Evolutionary conservation across 805 yeast species (phyloP).

Genomic region (Debaryomyces hansenii): DNA sequence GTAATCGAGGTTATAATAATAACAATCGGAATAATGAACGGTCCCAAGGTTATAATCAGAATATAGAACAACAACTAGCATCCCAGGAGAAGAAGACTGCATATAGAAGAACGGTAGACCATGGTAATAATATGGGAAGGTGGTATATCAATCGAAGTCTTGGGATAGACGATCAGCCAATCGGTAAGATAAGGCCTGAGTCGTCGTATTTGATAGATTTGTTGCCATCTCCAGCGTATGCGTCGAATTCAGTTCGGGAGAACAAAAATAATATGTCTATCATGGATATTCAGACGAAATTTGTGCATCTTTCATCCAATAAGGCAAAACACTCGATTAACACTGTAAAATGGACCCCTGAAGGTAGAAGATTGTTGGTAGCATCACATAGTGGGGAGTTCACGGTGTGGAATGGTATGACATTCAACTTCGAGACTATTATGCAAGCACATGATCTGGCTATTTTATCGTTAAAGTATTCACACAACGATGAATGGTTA

Average conservation of each 20-base stretch:
- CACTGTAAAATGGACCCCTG: conserved; percentile 95
- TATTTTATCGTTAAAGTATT: conserved; percentile 73
- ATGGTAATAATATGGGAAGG: conserved; percentile 71
- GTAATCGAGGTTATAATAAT: conserved; percentile 1
- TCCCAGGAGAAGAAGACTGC: conserved; percentile 52
- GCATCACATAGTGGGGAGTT: conserved; percentile 94
- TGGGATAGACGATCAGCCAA: conserved; percentile 40
- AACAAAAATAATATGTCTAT: conserved; percentile 41
- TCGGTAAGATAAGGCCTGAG: conserved; percentile 66
- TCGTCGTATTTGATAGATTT: conserved; percentile 62
- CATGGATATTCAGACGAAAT: conserved; percentile 71
- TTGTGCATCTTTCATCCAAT: conserved; percentile 87
- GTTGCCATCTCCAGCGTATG: conserved; percentile 65
- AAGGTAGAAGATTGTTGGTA: conserved; percentile 85
- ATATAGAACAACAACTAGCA: conserved; percentile 42
- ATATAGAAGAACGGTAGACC: conserved; percentile 73
- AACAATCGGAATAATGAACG: conserved; percentile 15
- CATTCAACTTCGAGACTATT: conserved; percentile 92
- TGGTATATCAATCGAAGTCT: conserved; percentile 51
- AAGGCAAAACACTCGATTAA: conserved; percentile 90
- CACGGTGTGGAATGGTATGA: conserved; percentile 94
- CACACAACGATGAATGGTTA: conserved; percentile 93
- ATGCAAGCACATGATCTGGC: conserved; percentile 98
- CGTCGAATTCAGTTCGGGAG: conserved; percentile 29
- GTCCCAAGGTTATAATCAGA: conserved; percentile 28